Evolutionary conservation across 371 early-diverging fungal species (phyloP), one percentile per base, ranked within the genome.

Genomic region (Syncephalastrum racemosum): DNA sequence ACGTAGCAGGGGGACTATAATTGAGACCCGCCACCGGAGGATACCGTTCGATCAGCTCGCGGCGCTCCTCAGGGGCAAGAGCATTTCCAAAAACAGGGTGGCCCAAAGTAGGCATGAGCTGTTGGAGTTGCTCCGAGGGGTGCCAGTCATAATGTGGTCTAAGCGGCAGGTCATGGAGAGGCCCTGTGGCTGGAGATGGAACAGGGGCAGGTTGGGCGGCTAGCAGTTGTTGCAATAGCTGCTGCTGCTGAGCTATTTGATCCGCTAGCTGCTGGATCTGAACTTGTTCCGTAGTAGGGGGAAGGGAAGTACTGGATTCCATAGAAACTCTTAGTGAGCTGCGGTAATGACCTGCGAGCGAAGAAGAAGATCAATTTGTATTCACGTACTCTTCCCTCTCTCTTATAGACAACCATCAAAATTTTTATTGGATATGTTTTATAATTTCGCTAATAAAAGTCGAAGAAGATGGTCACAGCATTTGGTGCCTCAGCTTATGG

Each of bases 81-180:
- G 46, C 23, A 3, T 44, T 20, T 13, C 23, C 12, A 31, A 59
- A 53, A 13, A 36, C n/a, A 0, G 52, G 4, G 10, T 47, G n/a
- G 8, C 15, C 31, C 4, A 59, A 41, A 19, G 53, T 53, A 2
- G 47, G 48, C 7, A 59, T 36, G 15, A 52, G 49, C 3, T 15
- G 3, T 2, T 15, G 16, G 1, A 59, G 41, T 4, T 4, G 7
- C 3, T 15, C 23, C 36, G 4, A 1, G 12, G 53, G 59, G 24
- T 40, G 46, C 53, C 59, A 59, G 1, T 59, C 59, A 41, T 45
- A 53, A 16, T 40, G 42, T 2, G 53, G 59, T 12, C 59, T 41
- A 3, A 53, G 48, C 22, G 53, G 53, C 2, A 59, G 42, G 19
- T 53, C 59, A 41, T 59, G 59, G 1, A 40, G 45, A 6, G 16